Percentiles rank a stretch among this genome's conserved stretches.
Evolutionary conservation across 2,329 filamentous ascomycete genomes (phyloP).

Genomic region (Aureobasidium leucospermi): DNA sequence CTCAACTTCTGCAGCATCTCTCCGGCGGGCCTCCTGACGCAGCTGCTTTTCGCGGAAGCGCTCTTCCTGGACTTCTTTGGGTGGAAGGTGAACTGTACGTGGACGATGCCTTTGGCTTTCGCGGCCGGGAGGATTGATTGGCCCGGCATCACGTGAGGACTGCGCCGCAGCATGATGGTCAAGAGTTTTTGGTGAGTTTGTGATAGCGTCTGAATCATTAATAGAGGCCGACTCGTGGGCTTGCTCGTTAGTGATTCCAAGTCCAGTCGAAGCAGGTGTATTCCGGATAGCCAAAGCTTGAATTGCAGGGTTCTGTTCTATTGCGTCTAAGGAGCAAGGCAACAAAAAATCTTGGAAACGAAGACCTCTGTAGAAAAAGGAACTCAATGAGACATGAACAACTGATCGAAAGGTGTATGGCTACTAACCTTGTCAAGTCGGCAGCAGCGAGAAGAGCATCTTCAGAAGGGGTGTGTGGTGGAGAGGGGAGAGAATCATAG

Average conservation of each 20-base stretch:
- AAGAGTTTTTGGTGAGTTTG: background rate
- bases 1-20: conserved; percentile 15
- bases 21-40: conserved; percentile 30
- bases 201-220: background rate
- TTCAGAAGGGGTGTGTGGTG: conserved; percentile 41
- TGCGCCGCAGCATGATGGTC: background rate
- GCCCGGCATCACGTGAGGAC: background rate
- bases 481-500: conserved; percentile 37
- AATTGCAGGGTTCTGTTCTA: conserved; percentile 13
- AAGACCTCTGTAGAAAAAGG: conserved; percentile 39
- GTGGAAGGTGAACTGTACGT: conserved; percentile 41
- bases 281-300: background rate
- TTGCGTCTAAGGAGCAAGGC: conserved; percentile 25
- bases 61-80: conserved; percentile 44
- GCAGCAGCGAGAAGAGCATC: conserved; percentile 50
- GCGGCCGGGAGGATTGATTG: background rate
- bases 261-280: background rate
- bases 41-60: conserved; percentile 33
- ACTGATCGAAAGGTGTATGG: conserved; percentile 9
- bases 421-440: conserved; percentile 49
- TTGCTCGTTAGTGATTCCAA: background rate
- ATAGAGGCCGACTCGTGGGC: background rate
- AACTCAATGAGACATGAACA: background rate
- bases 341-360: conserved; percentile 51
- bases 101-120: conserved; percentile 20